Evolutionary conservation across 768 basidiomycete genomes (phyloP).

Genomic region (Lepiota venenata): DNA sequence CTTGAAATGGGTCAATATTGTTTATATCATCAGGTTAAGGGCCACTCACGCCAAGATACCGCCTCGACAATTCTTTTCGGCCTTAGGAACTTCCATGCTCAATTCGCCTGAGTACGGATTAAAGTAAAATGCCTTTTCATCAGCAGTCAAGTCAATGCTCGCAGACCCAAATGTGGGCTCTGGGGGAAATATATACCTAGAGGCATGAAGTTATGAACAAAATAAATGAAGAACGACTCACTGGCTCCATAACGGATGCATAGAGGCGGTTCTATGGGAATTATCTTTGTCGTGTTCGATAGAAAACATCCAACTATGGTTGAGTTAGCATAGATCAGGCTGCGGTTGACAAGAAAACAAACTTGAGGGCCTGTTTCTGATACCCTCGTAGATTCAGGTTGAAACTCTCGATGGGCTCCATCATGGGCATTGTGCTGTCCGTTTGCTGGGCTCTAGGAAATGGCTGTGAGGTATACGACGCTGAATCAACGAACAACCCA

Average conservation of each 20-base stretch:
- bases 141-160: constrained; percentile 76
- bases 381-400: constrained; percentile 75
- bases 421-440: constrained; percentile 72
- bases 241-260: constrained; percentile 97
- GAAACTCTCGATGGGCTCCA: constrained; percentile 80
- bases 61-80: constrained; percentile 72
- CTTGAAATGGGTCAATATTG: constrained; percentile 19
- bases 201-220: constrained; percentile 11
- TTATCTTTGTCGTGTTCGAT: constrained; percentile 74
- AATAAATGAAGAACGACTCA: constrained; percentile 33
- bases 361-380: constrained; percentile 91
- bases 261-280: constrained; percentile 63
- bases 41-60: constrained; percentile 83
- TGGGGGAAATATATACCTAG: constrained; percentile 71
- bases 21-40: neutral
- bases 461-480: neutral
- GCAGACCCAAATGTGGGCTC: constrained; percentile 47
- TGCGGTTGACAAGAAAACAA: constrained; percentile 18
- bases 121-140: constrained; percentile 82
- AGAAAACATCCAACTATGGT: constrained; percentile 88
- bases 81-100: constrained; percentile 79
- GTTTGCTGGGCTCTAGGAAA: constrained; percentile 73
- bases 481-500: constrained; percentile 26
- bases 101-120: constrained; percentile 92
- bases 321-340: neutral